Base-by-base conservation (phyloP, 2,329 filamentous ascomycete genomes). In the Alternaria atra region DNA sequence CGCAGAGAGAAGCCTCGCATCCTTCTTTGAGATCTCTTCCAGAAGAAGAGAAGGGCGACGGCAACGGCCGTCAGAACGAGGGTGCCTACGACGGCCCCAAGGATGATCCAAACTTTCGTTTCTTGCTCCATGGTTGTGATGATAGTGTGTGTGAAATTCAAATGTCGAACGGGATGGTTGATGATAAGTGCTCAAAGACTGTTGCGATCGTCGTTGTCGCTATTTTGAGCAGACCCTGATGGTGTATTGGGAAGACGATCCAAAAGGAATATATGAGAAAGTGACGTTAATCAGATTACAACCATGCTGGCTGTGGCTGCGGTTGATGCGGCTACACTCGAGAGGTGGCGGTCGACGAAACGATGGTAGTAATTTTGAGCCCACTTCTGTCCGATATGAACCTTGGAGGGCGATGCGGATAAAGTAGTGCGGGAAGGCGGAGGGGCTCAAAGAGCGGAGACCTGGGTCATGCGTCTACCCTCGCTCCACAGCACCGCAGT, bases 101-200 rank as follows among this genome's bases (percentile, higher is more conserved):
- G 68, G 42, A 79, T 76, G 63, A 79, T 79, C 70, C 74, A 78
- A 59, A 79, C 63, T 54, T 72, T 75, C 30, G 65, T 71, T 63
- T 73, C 65, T 62, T 73, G 68, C 37, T 73, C 68, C 74, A 77
- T 77, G 51, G 20, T 37, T 27, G 46, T 67, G 57, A 4, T 20
- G 29, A 23, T 20, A 32, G 37, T n/a, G 43, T 37, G 35, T 35
- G 51, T 44, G 9, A 53, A 35, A 35, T 48, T 34, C 17, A 5
- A 29, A 54, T 37, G 39, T 32, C 55, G 50, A 29, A 34, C 20
- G 34, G 27, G 37, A 43, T n/a, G 23, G 51, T 23, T 40, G 34
- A 10, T n/a, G 23, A 37, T 29, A 29, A 53, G 17, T 53, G 27
- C 25, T 39, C 29, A 43, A 23, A 20, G 27, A 39, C 30, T 40